Base-by-base conservation (phyloP, 768 basidiomycete species). In the Stropharia rugosoannulata region DNA sequence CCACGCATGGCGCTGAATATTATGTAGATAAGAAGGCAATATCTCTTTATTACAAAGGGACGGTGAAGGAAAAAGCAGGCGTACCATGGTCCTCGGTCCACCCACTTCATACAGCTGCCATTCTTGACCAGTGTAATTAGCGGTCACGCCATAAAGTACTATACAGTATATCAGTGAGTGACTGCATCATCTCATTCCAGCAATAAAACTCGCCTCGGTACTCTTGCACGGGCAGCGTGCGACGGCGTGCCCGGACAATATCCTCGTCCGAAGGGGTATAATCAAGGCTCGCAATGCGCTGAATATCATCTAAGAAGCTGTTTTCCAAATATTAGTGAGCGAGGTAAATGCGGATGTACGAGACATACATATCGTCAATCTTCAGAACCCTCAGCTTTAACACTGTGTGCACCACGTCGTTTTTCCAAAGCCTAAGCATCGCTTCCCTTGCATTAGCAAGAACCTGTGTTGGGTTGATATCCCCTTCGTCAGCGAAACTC, bases 61-160 rank as follows among this genome's bases (percentile, higher is more conserved):
- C 22, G 52, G 13, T 10, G 1, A 37, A 6, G 38, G 35, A 38
- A 49, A 46, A 47, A 27, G 27, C 19, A 22, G 35, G 63, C 76
- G 9, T 61, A 84, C 83, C 67, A 74, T 68, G 8, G 80, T 81
- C 55, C 85, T 74, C 22, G 81, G 80, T 4, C 87, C 87, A 13
- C 87, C 87, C 1, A 89, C 87, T 59, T 88, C 87, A 59, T 85
- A 87, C 51, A 89, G 72, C 40, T 82, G 71, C 86, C 86, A 88
- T 52, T 87, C 85, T 47, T 67, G 68, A 1, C 75, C 77, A 29
- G 68, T 70, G 46, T 74, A 69, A 11, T 60, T 70, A n/a, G 62
- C 62, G 13, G 62, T 58, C 9, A 55, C 59, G 13, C 51, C 60
- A 5, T 44, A 36, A 8, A 11, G 25, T 1, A 42, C 50, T 51